Base-by-base conservation (phyloP, 441 rosid species). In the Erodium texanum region DNA sequence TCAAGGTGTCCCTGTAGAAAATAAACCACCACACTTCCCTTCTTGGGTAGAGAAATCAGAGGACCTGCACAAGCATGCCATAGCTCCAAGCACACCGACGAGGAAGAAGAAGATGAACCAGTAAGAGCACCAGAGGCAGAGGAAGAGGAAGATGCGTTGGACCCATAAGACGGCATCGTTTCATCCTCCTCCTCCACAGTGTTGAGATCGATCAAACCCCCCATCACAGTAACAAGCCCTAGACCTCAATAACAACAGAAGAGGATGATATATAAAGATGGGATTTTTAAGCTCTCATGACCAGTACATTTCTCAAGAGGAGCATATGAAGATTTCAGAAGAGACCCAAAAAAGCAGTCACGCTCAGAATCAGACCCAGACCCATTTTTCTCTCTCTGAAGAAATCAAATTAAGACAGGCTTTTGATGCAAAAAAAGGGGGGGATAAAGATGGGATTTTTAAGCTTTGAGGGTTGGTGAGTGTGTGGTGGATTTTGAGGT, bases 51-150 rank as follows among this genome's bases (percentile, higher is more conserved):
- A 64, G 82, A 88, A 73, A 87, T 79, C 62, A 88, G 89, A 76
- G 95, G 95, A 15, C 97, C 97, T 76, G 97, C 97, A 82, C 95
- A 88, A 74, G 97, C 95, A 82, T 89, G 92, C 97, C 97, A 88
- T 5, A 90, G 91, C 83, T 85, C 94, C 75, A 87, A 78, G 79
- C 87, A 88, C 43, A 85, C 84, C 34, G 92, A 83, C 2, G 29
- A 27, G 4, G 29, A 27, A 66, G 94, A 82, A 15, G 82, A 77
- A 62, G 85, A 78, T 9, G 84, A 65, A 66, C 45, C 45, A 38
- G 45, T 38, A 1, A 38, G 45, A 38, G 45, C 45, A 38, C 1
- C 45, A 38, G 45, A 38, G 45, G 45, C 45, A 7, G 45, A 38
- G 9, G 45, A 38, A 38, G 45, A 38, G 11, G 45, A 38, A 38